phyloP scores from a whole-genome alignment of 2,329 filamentous ascomycete genomes.

The Talaromyces pinophilus region DNA sequence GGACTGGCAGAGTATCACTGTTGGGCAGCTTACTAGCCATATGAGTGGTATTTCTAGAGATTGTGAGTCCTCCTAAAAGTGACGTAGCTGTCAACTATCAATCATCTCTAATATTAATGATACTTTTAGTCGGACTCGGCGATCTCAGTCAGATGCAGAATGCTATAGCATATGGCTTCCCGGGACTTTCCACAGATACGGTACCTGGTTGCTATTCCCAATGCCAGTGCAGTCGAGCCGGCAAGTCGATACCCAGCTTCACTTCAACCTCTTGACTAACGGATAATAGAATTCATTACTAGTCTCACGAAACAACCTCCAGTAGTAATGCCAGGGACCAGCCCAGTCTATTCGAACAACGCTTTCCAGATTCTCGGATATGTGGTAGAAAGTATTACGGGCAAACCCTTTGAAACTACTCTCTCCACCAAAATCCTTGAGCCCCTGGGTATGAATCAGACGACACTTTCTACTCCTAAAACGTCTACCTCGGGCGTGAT shows the following conservation, averaged over 20 bases:
- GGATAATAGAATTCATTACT: neutral
- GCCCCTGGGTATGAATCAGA: neutral
- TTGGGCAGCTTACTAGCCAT: conserved; percentile 30
- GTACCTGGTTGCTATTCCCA: neutral
- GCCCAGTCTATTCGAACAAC: conserved; percentile 44
- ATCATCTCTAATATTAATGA: neutral
- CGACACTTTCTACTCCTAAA: neutral
- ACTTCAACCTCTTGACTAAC: neutral
- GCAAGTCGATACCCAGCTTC: neutral
- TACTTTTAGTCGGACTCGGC: neutral
- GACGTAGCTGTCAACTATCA: conserved; percentile 22
- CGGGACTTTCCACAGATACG: neutral
- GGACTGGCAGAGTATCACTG: conserved; percentile 28
- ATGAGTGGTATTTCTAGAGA: conserved; percentile 26
- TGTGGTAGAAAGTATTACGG: conserved; percentile 40
- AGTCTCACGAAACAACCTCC: neutral
- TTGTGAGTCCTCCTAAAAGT: conserved; percentile 20
- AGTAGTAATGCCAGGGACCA: conserved; percentile 30
- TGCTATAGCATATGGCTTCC: neutral
- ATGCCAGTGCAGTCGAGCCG: neutral
- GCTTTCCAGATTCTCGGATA: conserved; percentile 43
- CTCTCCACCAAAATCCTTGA: neutral
- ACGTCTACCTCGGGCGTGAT: neutral
- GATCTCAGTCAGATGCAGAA: neutral
- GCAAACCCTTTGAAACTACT: conserved; percentile 32